Base-by-base conservation (phyloP, 1,284 basidiomycete genomes). In the Marasmius fiardii region DNA sequence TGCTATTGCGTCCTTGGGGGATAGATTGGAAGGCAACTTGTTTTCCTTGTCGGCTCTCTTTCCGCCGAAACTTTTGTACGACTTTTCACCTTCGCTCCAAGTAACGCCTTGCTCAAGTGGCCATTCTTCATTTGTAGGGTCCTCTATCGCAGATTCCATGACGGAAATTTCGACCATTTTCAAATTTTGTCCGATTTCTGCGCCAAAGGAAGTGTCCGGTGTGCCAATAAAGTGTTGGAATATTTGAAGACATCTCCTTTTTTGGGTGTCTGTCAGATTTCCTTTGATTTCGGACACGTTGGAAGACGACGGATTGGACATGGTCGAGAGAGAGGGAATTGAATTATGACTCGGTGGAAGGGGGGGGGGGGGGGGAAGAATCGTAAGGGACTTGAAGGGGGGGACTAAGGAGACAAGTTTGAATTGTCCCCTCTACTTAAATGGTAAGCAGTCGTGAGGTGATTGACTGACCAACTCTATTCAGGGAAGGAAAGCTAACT, bases 171-270 rank as follows among this genome's bases (percentile, higher is more conserved):
- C 21, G 1, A 49, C 51, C 4, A 58, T n/a, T 28, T 34, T 55
- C 12, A 58, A 43, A 26, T 43, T 21, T 20, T 47, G 41, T 21
- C 57, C 57, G 31, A 58, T 53, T 7, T 55, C 54, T 5, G 57
- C 57, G 12, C 57, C 57, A 33, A 53, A 58, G 20, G 51, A 53
- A n/a, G 57, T 58, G 12, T 51, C 35, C 8, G 57, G 53, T 16
- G 53, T 58, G 20, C 57, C 57, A 18, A 58, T 52, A 37, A 58
- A 58, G 28, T 58, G 54, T 2, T 49, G 31, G 45, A 58, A 53
- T 18, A 53, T 47, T 31, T 52, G 53, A 23, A 43, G 43, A 33
- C 43, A 45, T 18, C 39, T 43, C 12, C 37, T 39, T 31, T 58
- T 58, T 24, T 55, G 37, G 2, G 28, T 11, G 6, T 28, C 43